phyloP scores from a whole-genome alignment of 768 basidiomycete genomes.

The Boletus rubroflammeus region DNA sequence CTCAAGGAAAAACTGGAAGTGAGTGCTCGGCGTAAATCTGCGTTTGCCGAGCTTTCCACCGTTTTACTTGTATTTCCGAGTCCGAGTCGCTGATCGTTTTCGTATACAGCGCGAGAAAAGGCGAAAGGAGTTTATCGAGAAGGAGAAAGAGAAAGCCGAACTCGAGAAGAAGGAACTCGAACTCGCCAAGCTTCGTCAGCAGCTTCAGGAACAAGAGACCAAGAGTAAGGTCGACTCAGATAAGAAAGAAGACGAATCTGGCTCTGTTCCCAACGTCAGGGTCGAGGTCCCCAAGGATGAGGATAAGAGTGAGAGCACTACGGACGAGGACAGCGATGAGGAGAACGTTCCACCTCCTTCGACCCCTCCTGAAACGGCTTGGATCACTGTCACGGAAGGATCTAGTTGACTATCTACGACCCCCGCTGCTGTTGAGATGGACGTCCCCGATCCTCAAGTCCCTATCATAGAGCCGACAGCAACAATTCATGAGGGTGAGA shows the following conservation, averaged over 20 bases:
- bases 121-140: conserved; percentile 40
- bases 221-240: conserved; percentile 43
- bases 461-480: conserved; percentile 28
- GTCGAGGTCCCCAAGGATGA: conserved; percentile 24
- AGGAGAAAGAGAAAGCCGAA: conserved; percentile 58
- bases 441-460: conserved; percentile 12
- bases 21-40: conserved; percentile 30
- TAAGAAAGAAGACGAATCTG: conserved; percentile 40
- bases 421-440: conserved; percentile 17
- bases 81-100: conserved; percentile 6
- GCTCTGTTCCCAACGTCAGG: not conserved
- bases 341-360: conserved; percentile 38
- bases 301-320: conserved; percentile 31
- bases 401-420: conserved; percentile 32
- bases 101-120: conserved; percentile 40
- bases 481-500: conserved; percentile 18
- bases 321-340: conserved; percentile 41
- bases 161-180: conserved; percentile 64
- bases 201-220: conserved; percentile 52
- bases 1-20: conserved; percentile 65
- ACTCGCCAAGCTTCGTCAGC: conserved; percentile 48
- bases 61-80: conserved; percentile 2
- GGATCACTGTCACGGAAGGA: conserved; percentile 26
- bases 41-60: conserved; percentile 18
- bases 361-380: conserved; percentile 26